Evolutionary conservation across 2,329 filamentous ascomycete species (phyloP).

Genomic region (Aspergillus sp.): DNA sequence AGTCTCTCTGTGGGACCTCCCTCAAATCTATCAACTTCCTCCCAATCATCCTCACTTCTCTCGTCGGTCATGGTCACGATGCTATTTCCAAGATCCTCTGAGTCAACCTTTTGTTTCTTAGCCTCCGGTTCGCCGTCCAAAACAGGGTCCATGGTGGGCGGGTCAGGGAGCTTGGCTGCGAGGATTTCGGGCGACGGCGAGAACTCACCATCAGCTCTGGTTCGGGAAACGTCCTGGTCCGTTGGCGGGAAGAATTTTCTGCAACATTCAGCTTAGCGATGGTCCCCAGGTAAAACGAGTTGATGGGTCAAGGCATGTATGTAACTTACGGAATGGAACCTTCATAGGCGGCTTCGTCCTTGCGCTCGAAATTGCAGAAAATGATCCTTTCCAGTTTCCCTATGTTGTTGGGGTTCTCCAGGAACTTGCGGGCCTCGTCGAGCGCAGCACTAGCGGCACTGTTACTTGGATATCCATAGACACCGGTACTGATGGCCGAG

Average conservation of each 20-base stretch:
- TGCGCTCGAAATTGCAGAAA: conserved; percentile 74
- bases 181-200: conserved; percentile 21
- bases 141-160: conserved; percentile 41
- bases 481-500: conserved; percentile 72
- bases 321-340: conserved; percentile 61
- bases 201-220: conserved; percentile 19
- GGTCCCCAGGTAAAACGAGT: not conserved
- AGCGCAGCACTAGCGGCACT: conserved; percentile 67
- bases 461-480: conserved; percentile 76
- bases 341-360: conserved; percentile 69
- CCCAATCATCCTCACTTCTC: conserved; percentile 33
- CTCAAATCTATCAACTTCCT: conserved; percentile 25
- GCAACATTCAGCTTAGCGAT: conserved; percentile 5
- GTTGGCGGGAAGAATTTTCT: conserved; percentile 45
- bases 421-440: conserved; percentile 49
- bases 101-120: conserved; percentile 41
- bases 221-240: conserved; percentile 22
- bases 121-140: conserved; percentile 35
- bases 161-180: conserved; percentile 41
- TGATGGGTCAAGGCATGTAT: not conserved
- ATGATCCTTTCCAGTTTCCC: conserved; percentile 60
- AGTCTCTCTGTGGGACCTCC: conserved; percentile 13
- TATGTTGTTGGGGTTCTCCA: conserved; percentile 36
- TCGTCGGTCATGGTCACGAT: conserved; percentile 15
- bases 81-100: conserved; percentile 3